These are phyloP conservation scores for Podila epigama DNA, from an alignment of 192 early-diverging fungal species.

Conservation along the genomic window DNA sequence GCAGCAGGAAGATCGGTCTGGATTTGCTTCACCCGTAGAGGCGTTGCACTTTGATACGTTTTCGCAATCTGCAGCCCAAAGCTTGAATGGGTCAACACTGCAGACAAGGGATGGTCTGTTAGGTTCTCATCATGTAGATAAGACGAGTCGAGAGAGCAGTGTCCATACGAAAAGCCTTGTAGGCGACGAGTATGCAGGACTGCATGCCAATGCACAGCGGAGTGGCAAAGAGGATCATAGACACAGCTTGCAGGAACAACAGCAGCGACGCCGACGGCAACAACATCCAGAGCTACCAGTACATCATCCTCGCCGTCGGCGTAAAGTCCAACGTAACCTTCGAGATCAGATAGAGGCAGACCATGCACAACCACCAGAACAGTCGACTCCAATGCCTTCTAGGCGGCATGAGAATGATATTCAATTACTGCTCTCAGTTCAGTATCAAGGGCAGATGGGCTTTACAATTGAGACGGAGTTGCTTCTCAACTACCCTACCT, in stretches of 20 bases:
- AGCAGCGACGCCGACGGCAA: not conserved
- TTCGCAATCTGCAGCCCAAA: constrained; percentile 9
- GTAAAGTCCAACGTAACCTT: not conserved
- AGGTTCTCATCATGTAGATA: too few relatives aligned
- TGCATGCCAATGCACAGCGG: too few relatives aligned
- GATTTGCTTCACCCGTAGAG: constrained; percentile 30
- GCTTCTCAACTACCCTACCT: constrained; percentile 77
- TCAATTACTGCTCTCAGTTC: constrained; percentile 67
- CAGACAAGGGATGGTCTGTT: not conserved
- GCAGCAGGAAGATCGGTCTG: not conserved
- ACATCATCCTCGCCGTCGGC: not conserved
- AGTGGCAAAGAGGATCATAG: too few relatives aligned
- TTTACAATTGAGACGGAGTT: constrained; percentile 73
- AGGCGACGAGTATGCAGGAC: too few relatives aligned
- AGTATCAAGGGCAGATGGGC: constrained; percentile 79
- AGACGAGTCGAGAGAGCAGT: not conserved
- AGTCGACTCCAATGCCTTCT: not conserved
- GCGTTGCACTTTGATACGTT: constrained; percentile 31
- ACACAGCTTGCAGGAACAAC: too few relatives aligned
- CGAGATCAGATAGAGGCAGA: not conserved
- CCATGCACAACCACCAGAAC: not conserved
- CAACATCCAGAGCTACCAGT: not conserved
- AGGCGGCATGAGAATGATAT: constrained; percentile 66
- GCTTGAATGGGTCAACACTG: constrained; percentile 13
- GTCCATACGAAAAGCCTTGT: too few relatives aligned